Conservation (phyloP, 83 land plant species). For the Picea abies region DNA sequence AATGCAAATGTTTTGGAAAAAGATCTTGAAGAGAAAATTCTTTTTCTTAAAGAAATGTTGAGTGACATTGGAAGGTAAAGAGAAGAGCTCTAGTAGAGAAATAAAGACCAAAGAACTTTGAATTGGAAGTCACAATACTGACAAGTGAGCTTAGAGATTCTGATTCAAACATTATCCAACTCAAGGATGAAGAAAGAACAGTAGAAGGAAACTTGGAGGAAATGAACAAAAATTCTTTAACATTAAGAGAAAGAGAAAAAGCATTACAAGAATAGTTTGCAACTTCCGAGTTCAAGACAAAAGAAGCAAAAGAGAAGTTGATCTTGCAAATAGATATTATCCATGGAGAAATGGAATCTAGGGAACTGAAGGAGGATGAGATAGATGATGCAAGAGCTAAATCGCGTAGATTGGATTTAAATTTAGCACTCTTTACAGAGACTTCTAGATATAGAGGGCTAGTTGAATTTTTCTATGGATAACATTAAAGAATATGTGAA, state of each 20-base stretch:
- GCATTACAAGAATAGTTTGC: constrained; percentile 36
- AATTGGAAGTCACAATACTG: constrained; percentile 19
- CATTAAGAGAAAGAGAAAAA: constrained; percentile 12
- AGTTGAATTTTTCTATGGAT: constrained; percentile 33
- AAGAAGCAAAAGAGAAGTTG: constrained; percentile 35
- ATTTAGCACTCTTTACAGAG: constrained; percentile 42
- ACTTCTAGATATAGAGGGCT: constrained; percentile 41
- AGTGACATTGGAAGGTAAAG: not conserved
- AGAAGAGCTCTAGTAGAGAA: constrained; percentile 25
- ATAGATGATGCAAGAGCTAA: constrained; percentile 38
- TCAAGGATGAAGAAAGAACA: constrained; percentile 27
- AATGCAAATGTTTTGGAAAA: not conserved
- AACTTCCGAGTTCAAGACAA: constrained; percentile 16
- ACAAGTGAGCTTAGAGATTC: constrained; percentile 27
- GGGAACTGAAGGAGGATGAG: constrained; percentile 49
- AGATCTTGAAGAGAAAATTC: not conserved
- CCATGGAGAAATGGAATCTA: constrained; percentile 39
- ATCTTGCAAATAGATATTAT: constrained; percentile 28
- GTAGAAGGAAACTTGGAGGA: constrained; percentile 38
- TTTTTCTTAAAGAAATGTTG: not conserved
- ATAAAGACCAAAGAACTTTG: constrained; percentile 44
- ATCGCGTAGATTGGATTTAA: constrained; percentile 28
- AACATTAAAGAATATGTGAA: constrained; percentile 24
- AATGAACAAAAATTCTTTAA: not conserved
- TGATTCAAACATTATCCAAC: constrained; percentile 34